These are phyloP conservation scores for Gossypium longicalyx DNA, from an alignment of 345 rosid species.

Conservation along the genomic window DNA sequence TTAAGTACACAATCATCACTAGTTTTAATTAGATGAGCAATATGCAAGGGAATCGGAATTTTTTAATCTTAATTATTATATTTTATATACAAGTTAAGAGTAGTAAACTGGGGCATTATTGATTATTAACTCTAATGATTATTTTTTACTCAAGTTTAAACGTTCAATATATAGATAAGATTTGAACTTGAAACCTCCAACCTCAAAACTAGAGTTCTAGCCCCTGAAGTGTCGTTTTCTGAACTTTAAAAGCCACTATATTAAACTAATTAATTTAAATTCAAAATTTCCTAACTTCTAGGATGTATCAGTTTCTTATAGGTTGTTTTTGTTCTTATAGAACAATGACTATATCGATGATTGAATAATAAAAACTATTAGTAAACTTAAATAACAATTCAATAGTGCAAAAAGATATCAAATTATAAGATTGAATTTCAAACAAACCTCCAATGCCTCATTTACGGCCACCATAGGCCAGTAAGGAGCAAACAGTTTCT, in stretches of 20 bases:
- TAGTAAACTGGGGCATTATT: not conserved
- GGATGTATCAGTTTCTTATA: not conserved
- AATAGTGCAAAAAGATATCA: not conserved
- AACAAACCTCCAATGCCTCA: conserved; percentile 68
- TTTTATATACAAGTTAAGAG: not conserved
- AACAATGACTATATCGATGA: not conserved
- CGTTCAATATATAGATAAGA: not conserved
- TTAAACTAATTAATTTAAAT: not conserved
- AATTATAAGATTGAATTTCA: not conserved
- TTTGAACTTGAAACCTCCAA: not conserved
- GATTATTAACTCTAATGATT: not conserved
- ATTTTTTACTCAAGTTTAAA: not conserved
- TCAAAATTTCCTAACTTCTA: not conserved
- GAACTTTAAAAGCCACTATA: not conserved
- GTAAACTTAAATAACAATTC: not conserved
- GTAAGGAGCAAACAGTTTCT: conserved; percentile 42
- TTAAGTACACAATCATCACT: not conserved
- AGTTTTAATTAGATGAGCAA: not conserved
- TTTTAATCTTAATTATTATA: not conserved
- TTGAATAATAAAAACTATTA: not conserved
- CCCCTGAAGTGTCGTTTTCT: too few relatives aligned
- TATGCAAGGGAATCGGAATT: not conserved
- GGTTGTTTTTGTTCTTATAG: not conserved
- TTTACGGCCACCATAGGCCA: conserved; percentile 58
- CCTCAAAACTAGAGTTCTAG: not conserved